A percentile compares a stretch with the other conserved stretches of the same genome.
phyloP scores from a whole-genome alignment of 225 moss, liverwort and hornwort species.

The Asterella californica region DNA sequence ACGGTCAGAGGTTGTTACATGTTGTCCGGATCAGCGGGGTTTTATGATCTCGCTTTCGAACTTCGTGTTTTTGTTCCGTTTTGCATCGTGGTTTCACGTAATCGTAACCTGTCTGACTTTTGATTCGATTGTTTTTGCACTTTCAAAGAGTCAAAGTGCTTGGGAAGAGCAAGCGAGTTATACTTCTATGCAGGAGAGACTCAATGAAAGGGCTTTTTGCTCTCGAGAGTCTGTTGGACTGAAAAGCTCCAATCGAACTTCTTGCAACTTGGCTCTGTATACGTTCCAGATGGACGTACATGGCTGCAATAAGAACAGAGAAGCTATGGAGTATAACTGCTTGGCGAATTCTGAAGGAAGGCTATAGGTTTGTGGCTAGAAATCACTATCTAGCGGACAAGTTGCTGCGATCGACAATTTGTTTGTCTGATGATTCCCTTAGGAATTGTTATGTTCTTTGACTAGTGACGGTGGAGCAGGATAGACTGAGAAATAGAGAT shows the following conservation, averaged over 20 bases:
- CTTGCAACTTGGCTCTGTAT: constrained; percentile 26
- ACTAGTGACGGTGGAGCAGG: constrained; percentile 2
- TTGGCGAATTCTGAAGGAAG: constrained; percentile 28
- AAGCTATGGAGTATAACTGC: constrained; percentile 24
- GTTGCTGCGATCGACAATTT: constrained; percentile 12
- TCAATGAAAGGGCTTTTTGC: constrained; percentile 21
- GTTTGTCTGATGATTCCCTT: constrained; percentile 12
- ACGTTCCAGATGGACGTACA: constrained; percentile 30
- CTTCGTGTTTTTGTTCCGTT: constrained; percentile 15
- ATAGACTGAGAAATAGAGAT: neutral
- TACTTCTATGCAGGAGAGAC: constrained; percentile 15
- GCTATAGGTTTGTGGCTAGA: constrained; percentile 27
- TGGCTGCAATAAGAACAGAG: constrained; percentile 30
- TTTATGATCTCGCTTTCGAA: neutral
- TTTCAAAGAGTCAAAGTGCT: constrained; percentile 33
- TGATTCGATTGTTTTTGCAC: constrained; percentile 29
- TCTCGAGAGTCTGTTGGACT: constrained; percentile 33
- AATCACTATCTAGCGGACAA: constrained; percentile 22
- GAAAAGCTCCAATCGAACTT: constrained; percentile 32
- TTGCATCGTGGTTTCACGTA: constrained; percentile 8
- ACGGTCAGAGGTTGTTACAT: neutral
- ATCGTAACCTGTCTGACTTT: constrained; percentile 19
- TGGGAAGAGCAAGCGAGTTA: constrained; percentile 24
- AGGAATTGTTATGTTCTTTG: constrained; percentile 14
- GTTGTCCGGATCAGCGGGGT: constrained; percentile 15